Base-by-base conservation (phyloP, 345 rosid genomes). In the Firmiana major region DNA sequence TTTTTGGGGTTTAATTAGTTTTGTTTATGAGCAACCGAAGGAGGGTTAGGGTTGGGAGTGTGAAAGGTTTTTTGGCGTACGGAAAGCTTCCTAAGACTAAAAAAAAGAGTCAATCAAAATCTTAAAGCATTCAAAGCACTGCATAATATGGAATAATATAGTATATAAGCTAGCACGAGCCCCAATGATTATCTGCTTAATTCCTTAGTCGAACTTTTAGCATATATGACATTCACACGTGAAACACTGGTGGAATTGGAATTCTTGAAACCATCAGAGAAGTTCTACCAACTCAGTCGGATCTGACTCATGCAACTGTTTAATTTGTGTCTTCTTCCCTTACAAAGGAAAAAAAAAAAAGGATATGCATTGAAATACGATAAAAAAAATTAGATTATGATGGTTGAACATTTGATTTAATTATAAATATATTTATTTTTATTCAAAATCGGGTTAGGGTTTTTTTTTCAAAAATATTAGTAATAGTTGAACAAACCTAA, bases 161-260 rank as follows among this genome's bases (percentile, higher is more conserved):
- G 15, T 13, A 5, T 49, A 49, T n/a, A 64, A 40, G 26, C 6
- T 49, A 19, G 49, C 70, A 38, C 48, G 15, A 65, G 28, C 26
- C 15, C 49, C 43, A 7, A 49, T 49, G 59, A 70, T 49, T 70
- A 28, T 17, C 5, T 49, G 58, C 42, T 48, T 69, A 28, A 22
- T 16, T 8, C 73, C 22, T 69, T 28, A 17, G 28, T 69, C 57
- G 15, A 15, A 28, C 74, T 70, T 70, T 26, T 70, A 48, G 26
- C 59, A 70, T 68, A 45, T 22, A 58, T 22, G 63, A 34, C 63
- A 58, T 58, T 57, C 63, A 58, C 63, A 58, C 63, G 34, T 58
- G 63, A 9, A 58, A 58, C 34, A 22, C 28, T 57, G 62, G 0
- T 9, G n/a, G 55, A 40, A 40, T 40, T 40, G 42, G 42, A 40